Conservation (phyloP, 352 stramenopile genomes). For the Phytophthora agathidicida region DNA sequence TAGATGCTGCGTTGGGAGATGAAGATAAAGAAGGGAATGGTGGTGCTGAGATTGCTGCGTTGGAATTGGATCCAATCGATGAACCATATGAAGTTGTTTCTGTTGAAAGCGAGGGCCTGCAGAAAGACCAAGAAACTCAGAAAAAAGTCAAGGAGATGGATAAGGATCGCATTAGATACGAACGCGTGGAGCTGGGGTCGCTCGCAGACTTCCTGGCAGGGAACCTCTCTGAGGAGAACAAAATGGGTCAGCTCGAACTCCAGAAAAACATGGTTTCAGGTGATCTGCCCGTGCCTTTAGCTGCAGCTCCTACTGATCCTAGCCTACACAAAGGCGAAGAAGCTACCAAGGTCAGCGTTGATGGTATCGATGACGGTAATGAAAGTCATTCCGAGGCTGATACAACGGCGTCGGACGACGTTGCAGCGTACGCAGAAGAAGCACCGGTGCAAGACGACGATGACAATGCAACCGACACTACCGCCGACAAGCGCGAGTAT, state of each 20-base stretch:
- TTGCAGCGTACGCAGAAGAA: conserved; percentile 4
- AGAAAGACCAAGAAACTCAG: background rate
- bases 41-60: conserved; percentile 1
- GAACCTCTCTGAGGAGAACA: background rate
- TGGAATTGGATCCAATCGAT: background rate
- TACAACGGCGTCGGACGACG: background rate
- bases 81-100: conserved; percentile 1
- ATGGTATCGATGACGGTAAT: background rate
- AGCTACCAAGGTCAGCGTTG: no score
- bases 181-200: conserved; percentile 39
- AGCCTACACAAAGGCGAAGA: background rate
- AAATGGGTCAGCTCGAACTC: conserved; percentile 2
- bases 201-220: conserved; percentile 34
- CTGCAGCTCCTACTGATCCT: background rate
- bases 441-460: conserved; percentile 1
- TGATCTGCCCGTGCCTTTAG: background rate
- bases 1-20: background rate
- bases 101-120: background rate
- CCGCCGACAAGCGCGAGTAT: conserved; percentile 22
- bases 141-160: background rate
- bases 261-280: background rate
- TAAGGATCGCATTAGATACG: conserved; percentile 22
- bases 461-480: conserved; percentile 4
- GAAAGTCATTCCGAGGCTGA: background rate
- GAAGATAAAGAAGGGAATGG: background rate